phyloP scores from a whole-genome alignment of 257 asterid species.

The Scutellaria galericulata region DNA sequence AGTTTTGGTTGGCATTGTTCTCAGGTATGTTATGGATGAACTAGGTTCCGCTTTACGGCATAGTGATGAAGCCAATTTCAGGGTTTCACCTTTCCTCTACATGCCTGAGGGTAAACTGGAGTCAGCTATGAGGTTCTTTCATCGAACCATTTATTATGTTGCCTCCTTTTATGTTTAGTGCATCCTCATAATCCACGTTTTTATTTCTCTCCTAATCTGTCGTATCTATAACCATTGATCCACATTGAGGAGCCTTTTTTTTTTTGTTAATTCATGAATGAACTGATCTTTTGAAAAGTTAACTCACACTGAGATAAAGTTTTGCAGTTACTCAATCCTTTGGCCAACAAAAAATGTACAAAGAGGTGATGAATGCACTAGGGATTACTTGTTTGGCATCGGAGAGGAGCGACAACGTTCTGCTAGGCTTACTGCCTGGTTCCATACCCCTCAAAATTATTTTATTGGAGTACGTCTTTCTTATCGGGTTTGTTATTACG shows the following conservation, averaged over 20 bases:
- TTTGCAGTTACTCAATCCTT: slow-evolving; percentile 81
- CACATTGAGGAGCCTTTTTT: slow-evolving; percentile 14
- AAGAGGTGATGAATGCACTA: slow-evolving; percentile 86
- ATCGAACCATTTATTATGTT: slow-evolving; percentile 36
- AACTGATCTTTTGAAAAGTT: slow-evolving; percentile 25
- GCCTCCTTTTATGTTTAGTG: slow-evolving; percentile 17
- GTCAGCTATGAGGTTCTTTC: slow-evolving; percentile 86
- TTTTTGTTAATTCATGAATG: slow-evolving; percentile 7
- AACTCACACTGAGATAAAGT: slow-evolving; percentile 25
- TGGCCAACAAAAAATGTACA: slow-evolving; percentile 73
- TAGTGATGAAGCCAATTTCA: slow-evolving; percentile 85
- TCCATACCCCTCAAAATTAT: slow-evolving; percentile 85
- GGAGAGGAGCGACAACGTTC: slow-evolving; percentile 95
- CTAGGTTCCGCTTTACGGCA: slow-evolving; percentile 97
- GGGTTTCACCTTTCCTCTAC: slow-evolving; percentile 93
- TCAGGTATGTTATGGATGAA: slow-evolving; percentile 99
- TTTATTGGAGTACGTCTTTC: slow-evolving; percentile 64
- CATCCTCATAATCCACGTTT: slow-evolving; percentile 12
- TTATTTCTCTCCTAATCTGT: slow-evolving; percentile 1
- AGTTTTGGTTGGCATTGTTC: slow-evolving; percentile 33
- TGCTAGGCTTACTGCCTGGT: slow-evolving; percentile 98
- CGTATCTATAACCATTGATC: neutral
- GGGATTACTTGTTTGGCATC: slow-evolving; percentile 83
- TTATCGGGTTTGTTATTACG: slow-evolving; percentile 26
- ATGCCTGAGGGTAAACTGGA: slow-evolving; percentile 93